Conservation (phyloP, 2,329 filamentous ascomycete genomes). For the Fusarium domesticum region DNA sequence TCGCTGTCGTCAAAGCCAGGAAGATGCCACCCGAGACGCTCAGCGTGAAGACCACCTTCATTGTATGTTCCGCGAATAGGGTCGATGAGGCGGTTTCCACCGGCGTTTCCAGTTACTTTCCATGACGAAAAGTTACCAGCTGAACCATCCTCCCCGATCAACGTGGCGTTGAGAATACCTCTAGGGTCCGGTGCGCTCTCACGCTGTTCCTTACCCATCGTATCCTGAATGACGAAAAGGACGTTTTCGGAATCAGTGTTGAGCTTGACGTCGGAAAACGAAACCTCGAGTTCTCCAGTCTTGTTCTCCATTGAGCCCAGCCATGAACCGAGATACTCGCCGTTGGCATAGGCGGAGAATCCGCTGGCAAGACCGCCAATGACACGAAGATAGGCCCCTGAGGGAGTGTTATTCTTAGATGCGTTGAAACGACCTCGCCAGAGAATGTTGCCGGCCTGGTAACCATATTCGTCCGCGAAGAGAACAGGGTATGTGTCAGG, state of each 20-base stretch:
- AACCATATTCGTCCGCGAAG: conserved; percentile 56
- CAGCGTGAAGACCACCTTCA: conserved; percentile 57
- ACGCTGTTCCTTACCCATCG: conserved; percentile 58
- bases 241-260: conserved; percentile 42
- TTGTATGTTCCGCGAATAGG: conserved; percentile 53
- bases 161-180: conserved; percentile 52
- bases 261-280: conserved; percentile 49
- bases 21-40: conserved; percentile 58
- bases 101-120: conserved; percentile 57
- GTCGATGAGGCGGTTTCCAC: conserved; percentile 52
- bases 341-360: conserved; percentile 57
- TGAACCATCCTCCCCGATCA: conserved; percentile 36
- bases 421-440: conserved; percentile 52
- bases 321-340: conserved; percentile 53
- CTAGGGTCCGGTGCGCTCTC: conserved; percentile 46
- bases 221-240: conserved; percentile 56
- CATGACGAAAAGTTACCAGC: conserved; percentile 48
- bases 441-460: conserved; percentile 52
- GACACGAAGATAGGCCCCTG: conserved; percentile 47
- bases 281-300: conserved; percentile 40
- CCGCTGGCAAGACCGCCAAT: conserved; percentile 55
- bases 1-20: conserved; percentile 50
- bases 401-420: conserved; percentile 31
- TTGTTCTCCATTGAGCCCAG: conserved; percentile 46
- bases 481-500: conserved; percentile 54